Base-by-base conservation (phyloP, 495 filamentous ascomycete genomes). In the Margaritispora aquatica region DNA sequence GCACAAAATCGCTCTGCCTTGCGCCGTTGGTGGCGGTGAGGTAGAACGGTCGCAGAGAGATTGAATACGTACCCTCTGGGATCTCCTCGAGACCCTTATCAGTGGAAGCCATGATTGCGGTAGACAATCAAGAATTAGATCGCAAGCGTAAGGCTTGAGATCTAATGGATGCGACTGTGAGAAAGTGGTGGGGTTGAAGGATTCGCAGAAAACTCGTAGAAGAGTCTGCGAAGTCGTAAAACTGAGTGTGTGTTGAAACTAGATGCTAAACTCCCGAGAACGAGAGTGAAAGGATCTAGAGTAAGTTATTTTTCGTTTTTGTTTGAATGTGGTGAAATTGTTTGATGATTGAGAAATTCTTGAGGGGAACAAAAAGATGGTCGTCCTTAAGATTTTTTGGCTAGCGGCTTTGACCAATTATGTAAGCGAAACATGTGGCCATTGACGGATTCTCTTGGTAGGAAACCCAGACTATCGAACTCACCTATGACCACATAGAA, bases 71-170 rank as follows among this genome's bases (percentile, higher is more conserved):
- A 94, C 90, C 81, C 80, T 93, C 90, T 68, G 87, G 85, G 76
- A 97, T 84, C 71, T 97, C 92, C 83, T 97, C 92, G 77, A 97
- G 89, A 75, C 92, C 92, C 81, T 96, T 96, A 66, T 91, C 88
- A 69, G 80, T 81, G 66, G 85, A 79, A 88, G 90, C 91, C 92
- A 97, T 97, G 82, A 87, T 97, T 92, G 89, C 84, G 84, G 75
- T 77, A 78, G 69, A 57, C 66, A 71, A 71, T 62, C 64, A 67
- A 67, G 69, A 69, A 72, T 76, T 73, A 80, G 88, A 92, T 86
- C 86, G 84, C 86, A 88, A 85, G 81, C 84, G 66, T 77, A 72
- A n/a, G n/a, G 83, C 78, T 76, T 78, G 71, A 68, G 72, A 80
- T 75, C 78, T 81, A 80, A 75, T 77, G 78, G 73, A 66, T 70